phyloP scores from a whole-genome alignment of 192 early-diverging fungal genomes.

The Chytriomyces sp. region DNA sequence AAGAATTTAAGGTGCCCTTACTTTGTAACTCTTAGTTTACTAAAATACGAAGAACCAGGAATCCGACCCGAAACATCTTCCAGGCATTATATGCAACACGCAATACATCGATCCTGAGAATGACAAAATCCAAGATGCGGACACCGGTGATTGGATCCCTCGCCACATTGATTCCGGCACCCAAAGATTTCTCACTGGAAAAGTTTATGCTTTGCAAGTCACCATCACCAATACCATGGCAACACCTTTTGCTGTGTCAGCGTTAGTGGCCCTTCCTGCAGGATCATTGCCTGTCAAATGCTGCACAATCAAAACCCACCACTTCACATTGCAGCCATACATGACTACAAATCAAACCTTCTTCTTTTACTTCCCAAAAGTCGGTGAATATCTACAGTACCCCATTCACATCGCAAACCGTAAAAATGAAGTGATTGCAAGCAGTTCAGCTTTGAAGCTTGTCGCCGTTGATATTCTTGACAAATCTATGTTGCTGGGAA shows the following conservation, averaged over 20 bases:
- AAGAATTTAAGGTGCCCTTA: slow-evolving; percentile 21
- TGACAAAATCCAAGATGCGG: slow-evolving; percentile 6
- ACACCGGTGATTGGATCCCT: slow-evolving; percentile 16
- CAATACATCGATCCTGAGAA: slow-evolving; percentile 23
- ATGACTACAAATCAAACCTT: neutral
- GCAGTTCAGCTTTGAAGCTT: neutral
- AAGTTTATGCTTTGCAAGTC: slow-evolving; percentile 23
- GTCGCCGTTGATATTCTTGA: slow-evolving; percentile 13
- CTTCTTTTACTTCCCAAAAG: slow-evolving; percentile 18
- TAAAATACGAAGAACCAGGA: neutral
- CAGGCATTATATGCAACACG: slow-evolving; percentile 18
- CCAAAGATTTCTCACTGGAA: slow-evolving; percentile 17
- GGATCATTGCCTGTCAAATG: slow-evolving; percentile 24
- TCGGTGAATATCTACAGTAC: slow-evolving; percentile 13
- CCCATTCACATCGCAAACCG: slow-evolving; percentile 15
- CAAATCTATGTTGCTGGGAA: slow-evolving; percentile 23
- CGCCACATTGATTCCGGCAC: slow-evolving; percentile 13
- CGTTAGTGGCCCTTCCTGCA: slow-evolving; percentile 3
- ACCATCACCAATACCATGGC: slow-evolving; percentile 30
- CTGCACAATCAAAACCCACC: slow-evolving; percentile 14
- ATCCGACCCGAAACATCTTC: slow-evolving; percentile 4
- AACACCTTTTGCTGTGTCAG: neutral
- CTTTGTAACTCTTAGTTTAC: neutral
- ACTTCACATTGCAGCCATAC: slow-evolving; percentile 10
- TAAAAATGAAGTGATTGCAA: slow-evolving; percentile 11